These are phyloP conservation scores for Sporisorium iseilematis-ciliati DNA, from an alignment of 1,284 basidiomycete species.

Conservation along the genomic window DNA sequence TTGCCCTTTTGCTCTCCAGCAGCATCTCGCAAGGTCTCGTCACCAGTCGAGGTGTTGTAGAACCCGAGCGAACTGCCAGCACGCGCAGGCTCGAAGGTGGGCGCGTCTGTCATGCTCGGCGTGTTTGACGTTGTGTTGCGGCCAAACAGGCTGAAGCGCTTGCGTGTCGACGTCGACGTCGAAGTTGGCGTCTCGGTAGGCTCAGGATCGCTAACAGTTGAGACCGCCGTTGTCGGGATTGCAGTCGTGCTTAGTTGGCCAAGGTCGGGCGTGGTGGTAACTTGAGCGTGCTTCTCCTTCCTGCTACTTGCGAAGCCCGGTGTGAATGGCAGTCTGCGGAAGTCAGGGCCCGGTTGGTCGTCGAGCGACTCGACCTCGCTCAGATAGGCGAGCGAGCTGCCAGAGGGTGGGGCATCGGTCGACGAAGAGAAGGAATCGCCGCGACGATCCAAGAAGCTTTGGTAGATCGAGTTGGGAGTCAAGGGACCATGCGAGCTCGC, in stretches of 20 bases:
- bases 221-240: background rate
- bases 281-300: constrained; percentile 21
- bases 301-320: constrained; percentile 21
- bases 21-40: constrained; percentile 6
- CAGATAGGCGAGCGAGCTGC: constrained; percentile 25
- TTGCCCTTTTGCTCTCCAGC: background rate
- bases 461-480: constrained; percentile 46
- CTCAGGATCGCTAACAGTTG: constrained; percentile 10
- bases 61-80: constrained; percentile 30
- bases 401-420: constrained; percentile 12
- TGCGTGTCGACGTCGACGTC: constrained; percentile 12
- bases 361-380: constrained; percentile 31
- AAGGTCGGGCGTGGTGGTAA: constrained; percentile 7
- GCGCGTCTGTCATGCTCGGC: constrained; percentile 10
- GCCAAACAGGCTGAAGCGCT: constrained; percentile 36
- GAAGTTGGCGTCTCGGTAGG: background rate
- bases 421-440: constrained; percentile 43
- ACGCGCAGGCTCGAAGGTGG: constrained; percentile 14
- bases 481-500: constrained; percentile 48
- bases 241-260: background rate
- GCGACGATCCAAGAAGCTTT: constrained; percentile 47
- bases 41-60: constrained; percentile 3
- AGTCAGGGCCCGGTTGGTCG: constrained; percentile 10
- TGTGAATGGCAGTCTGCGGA: constrained; percentile 15
- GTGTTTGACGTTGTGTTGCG: constrained; percentile 30